These are phyloP conservation scores for Irpex sp. DNA, from an alignment of 1,284 basidiomycete genomes.

Conservation along the genomic window DNA sequence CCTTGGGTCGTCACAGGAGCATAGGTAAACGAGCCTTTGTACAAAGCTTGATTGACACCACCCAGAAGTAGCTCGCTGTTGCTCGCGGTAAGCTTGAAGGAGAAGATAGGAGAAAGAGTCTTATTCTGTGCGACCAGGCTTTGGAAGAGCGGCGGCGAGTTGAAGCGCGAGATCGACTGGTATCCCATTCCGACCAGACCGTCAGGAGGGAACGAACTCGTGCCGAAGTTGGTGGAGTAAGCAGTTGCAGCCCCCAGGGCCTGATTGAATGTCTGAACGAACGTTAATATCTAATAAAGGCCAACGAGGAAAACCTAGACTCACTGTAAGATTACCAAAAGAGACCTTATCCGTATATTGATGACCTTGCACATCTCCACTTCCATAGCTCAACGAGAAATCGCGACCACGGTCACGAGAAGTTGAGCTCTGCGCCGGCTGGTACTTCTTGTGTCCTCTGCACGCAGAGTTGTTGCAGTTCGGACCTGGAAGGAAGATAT, in stretches of 20 bases:
- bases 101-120: conserved; percentile 40
- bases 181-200: conserved; percentile 47
- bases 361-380: conserved; percentile 26
- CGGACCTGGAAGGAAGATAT: conserved; percentile 34
- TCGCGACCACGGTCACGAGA: conserved; percentile 15
- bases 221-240: conserved; percentile 38
- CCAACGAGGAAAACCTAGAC: background rate
- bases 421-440: conserved; percentile 25
- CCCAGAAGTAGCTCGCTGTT: conserved; percentile 52
- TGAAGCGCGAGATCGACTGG: conserved; percentile 30
- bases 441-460: conserved; percentile 28
- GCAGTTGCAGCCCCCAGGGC: conserved; percentile 36
- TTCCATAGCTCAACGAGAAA: conserved; percentile 24
- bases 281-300: background rate
- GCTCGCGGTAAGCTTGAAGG: conserved; percentile 42
- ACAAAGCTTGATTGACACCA: conserved; percentile 36
- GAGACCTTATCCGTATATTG: conserved; percentile 28
- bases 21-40: conserved; percentile 34
- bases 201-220: conserved; percentile 34
- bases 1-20: conserved; percentile 31
- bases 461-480: conserved; percentile 28
- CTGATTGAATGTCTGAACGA: conserved; percentile 24
- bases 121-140: conserved; percentile 34
- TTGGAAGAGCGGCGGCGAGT: conserved; percentile 37
- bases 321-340: conserved; percentile 11